Evolutionary conservation across 805 yeast genomes (phyloP), one percentile per base, ranked within the genome.

Genomic region (Barnettozyma californica): DNA sequence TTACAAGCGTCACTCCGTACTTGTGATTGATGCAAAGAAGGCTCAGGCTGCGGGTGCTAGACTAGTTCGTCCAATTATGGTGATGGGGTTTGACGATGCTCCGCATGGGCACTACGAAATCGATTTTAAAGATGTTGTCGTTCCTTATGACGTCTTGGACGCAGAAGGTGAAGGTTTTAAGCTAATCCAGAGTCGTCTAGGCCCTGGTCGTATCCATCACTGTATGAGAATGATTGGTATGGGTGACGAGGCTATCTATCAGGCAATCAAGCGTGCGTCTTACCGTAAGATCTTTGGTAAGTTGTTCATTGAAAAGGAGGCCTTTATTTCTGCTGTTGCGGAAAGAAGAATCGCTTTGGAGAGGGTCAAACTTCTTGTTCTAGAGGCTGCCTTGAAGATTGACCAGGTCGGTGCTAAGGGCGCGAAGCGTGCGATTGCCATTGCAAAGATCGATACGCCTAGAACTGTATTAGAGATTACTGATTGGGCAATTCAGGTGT

Each of bases 101-200:
- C 87, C 87, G 4, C 86, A 81, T 60, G 87, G 87, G n/a, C 86
- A 81, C 58, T 76, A 77, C 67, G 85, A 81, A 59, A 71, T 81
- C 47, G 68, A 62, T 43, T 81, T 81, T 61, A 63, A 68, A 31
- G 66, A 76, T 57, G 75, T 69, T 51, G 77, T 70, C 45, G 71
- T 81, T 9, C 74, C 79, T 4, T 56, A 53, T 19, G 73, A 70
- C 9, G 54, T 63, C 16, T 69, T 73, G 45, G 75, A 69, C 61
- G 60, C 66, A n/a, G 66, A 78, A 48, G 85, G 87, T 25, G 71
- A 73, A 48, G 87, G 87, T 2, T 81, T 81, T 58, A 81, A 77
- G 51, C 69, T 81, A 53, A 78, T 81, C 55, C 86, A 81, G 62
- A 78, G 83, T 20, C 70, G 86, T 48, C 68, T 81, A 38, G 86